phyloP scores from a whole-genome alignment of 2,329 filamentous ascomycete species.

The Trichoderma gracile region DNA sequence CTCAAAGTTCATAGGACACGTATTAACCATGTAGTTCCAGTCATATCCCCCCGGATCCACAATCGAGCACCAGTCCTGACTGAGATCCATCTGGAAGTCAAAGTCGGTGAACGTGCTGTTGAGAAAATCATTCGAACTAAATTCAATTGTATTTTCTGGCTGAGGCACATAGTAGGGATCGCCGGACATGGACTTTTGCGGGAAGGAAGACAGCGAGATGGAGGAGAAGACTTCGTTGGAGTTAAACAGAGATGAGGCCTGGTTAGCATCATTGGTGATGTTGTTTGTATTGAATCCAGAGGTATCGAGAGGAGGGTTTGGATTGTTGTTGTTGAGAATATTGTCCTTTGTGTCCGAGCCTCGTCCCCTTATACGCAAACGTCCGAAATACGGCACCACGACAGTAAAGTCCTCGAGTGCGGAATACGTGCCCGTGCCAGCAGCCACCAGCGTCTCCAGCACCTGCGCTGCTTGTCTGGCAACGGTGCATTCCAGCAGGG shows the following conservation, averaged over 20 bases:
- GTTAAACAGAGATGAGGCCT: not conserved
- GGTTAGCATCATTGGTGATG: not conserved
- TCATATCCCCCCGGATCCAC: constrained; percentile 17
- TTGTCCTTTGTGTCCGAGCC: not conserved
- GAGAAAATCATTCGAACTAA: constrained; percentile 23
- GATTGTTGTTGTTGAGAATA: not conserved
- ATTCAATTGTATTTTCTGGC: constrained; percentile 15
- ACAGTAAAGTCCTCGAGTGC: constrained; percentile 7
- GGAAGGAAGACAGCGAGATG: not conserved
- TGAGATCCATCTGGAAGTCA: constrained; percentile 25
- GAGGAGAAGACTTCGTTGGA: not conserved
- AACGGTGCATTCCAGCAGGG: constrained; percentile 24
- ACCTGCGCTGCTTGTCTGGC: constrained; percentile 23
- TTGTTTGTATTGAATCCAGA: not conserved
- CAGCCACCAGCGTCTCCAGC: constrained; percentile 20
- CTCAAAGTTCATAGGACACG: not conserved
- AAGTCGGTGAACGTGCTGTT: constrained; percentile 17
- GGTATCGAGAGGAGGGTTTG: no score
- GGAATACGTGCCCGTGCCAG: constrained; percentile 4
- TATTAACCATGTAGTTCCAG: constrained; percentile 20
- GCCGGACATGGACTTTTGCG: not conserved
- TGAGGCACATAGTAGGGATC: constrained; percentile 1
- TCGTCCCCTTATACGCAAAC: constrained; percentile 16
- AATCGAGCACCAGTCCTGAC: constrained; percentile 21
- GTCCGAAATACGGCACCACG: constrained; percentile 26